Conservation (phyloP, 306 rosid genomes). For the Trifolium pratense region DNA sequence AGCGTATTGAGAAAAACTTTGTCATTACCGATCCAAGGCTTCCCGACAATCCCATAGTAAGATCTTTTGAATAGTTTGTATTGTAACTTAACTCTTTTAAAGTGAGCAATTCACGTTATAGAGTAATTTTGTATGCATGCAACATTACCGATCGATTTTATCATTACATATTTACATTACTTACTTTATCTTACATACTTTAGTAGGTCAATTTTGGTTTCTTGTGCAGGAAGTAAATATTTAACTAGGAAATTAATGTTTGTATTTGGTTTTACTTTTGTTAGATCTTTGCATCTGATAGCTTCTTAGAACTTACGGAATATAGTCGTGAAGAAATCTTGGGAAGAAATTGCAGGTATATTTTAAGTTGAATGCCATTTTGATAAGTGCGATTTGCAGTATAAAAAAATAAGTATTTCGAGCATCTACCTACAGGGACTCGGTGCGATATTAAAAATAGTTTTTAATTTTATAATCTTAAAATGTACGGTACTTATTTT, state of each 20-base stretch:
- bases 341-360: constrained; percentile 97
- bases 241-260: constrained; percentile 16
- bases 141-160: neutral
- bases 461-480: too few species aligned
- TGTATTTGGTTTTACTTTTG: constrained; percentile 35
- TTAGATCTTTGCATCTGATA: constrained; percentile 97
- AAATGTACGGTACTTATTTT: neutral
- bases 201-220: neutral
- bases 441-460: too few species aligned
- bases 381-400: too few species aligned
- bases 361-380: neutral
- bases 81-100: neutral
- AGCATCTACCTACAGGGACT: too few species aligned
- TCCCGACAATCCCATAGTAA: constrained; percentile 98
- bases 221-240: constrained; percentile 6
- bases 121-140: neutral
- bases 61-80: constrained; percentile 31
- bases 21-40: constrained; percentile 99
- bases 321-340: constrained; percentile 95
- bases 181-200: neutral
- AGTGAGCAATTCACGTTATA: neutral
- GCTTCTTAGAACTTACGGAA: constrained; percentile 96
- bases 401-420: too few species aligned
- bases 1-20: constrained; percentile 96
- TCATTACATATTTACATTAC: neutral